phyloP scores from a whole-genome alignment of 768 basidiomycete genomes.

The Sarcodon sp. region DNA sequence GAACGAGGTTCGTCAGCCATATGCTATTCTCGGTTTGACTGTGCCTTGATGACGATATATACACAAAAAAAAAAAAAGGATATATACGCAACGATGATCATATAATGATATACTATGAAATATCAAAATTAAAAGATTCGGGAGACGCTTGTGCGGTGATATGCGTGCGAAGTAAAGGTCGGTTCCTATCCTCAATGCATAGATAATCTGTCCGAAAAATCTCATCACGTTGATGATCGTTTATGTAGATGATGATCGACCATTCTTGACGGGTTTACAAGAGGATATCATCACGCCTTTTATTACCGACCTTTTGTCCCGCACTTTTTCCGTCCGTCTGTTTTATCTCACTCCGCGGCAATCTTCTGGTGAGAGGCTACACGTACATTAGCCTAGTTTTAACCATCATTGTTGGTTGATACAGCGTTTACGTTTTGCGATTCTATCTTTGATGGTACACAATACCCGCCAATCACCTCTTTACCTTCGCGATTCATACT shows the following conservation, averaged over 20 bases:
- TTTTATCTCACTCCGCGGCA: constrained; percentile 25
- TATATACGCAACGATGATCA: constrained; percentile 7
- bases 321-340: constrained; percentile 29
- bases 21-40: no score
- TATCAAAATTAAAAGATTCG: constrained; percentile 29
- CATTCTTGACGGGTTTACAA: constrained; percentile 1
- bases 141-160: constrained; percentile 29
- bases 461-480: constrained; percentile 25
- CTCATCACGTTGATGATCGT: not conserved
- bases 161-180: constrained; percentile 27
- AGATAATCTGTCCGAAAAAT: not conserved
- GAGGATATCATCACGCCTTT: constrained; percentile 4
- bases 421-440: constrained; percentile 13
- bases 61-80: not conserved
- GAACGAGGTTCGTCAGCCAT: constrained; percentile 22
- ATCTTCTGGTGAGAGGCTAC: constrained; percentile 15
- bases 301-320: constrained; percentile 8
- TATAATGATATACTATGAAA: constrained; percentile 32
- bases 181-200: not conserved
- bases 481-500: constrained; percentile 43
- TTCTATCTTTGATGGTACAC: constrained; percentile 14
- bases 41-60: not conserved
- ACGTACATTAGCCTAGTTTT: not conserved
- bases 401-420: not conserved
- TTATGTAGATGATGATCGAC: constrained; percentile 5